Conservation (phyloP, 179 eudicot species). For the Sideroxylon spinosum region DNA sequence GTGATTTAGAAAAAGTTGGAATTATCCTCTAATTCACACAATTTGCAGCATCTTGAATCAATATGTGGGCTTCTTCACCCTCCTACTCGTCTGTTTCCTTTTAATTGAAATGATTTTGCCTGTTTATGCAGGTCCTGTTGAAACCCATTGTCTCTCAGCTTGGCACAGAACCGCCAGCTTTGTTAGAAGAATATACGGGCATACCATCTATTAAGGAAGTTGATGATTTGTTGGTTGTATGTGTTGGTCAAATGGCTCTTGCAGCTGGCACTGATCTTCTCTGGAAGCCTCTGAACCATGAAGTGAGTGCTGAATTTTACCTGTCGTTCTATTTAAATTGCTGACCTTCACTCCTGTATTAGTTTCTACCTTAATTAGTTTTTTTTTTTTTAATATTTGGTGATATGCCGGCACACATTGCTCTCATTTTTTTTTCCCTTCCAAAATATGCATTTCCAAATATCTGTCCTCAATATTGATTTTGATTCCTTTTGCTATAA, state of each 20-base stretch:
- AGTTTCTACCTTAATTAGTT: neutral
- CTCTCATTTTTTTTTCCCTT: neutral
- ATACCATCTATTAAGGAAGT: slow-evolving; percentile 65
- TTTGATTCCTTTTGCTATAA: neutral
- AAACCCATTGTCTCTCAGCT: slow-evolving; percentile 90
- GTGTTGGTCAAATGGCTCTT: slow-evolving; percentile 93
- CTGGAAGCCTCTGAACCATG: slow-evolving; percentile 90
- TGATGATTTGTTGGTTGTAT: slow-evolving; percentile 66
- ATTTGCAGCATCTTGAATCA: neutral
- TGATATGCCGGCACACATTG: neutral
- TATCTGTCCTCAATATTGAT: neutral
- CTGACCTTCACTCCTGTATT: too few relatives aligned
- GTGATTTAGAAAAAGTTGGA: neutral
- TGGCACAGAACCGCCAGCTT: slow-evolving; percentile 55
- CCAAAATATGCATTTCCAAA: neutral
- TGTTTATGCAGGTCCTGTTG: slow-evolving; percentile 47
- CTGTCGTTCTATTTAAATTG: too few relatives aligned
- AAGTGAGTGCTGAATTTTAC: slow-evolving; percentile 44
- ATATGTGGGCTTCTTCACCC: neutral
- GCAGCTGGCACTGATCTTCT: slow-evolving; percentile 84
- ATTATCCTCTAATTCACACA: neutral
- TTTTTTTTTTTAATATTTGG: too few relatives aligned
- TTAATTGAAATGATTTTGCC: slow-evolving; percentile 6
- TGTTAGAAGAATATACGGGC: slow-evolving; percentile 41
- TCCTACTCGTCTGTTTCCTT: neutral